Base-by-base conservation (phyloP, 2,329 filamentous ascomycete genomes). In the Epichloe typhina region DNA sequence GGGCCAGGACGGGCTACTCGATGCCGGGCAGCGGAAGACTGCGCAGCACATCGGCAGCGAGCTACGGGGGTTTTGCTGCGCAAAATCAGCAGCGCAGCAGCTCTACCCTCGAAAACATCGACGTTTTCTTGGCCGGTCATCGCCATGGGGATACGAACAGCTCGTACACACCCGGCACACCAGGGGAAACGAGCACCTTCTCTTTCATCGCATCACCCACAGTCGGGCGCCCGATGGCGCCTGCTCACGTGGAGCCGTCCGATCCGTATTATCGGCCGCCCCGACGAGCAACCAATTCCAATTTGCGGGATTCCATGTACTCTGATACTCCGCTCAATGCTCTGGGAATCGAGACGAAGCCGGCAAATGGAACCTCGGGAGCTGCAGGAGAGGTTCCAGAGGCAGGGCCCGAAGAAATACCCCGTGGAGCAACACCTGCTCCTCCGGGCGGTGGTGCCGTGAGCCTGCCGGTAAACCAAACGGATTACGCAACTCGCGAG, bases 261-360 rank as follows among this genome's bases (percentile, higher is more conserved):
- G 88, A 95, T 63, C 88, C 88, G 0, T 97, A 93, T 62, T 97
- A 95, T 63, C 83, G 91, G 46, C 88, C 88, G 17, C 91, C 90
- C 15, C 76, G 90, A 56, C 75, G 81, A 50, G 78, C 84, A 42
- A 78, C 80, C 26, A 86, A 80, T 0, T 66, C 83, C 23, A 86
- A 80, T 0, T 66, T 79, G n/a, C 66, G 59, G 19, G 66, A 68
- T 15, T 63, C 65, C 2, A 54, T 61, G 5, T 61, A 62, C 41
- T 61, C 64, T 2, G 64, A 69, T 42, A 55, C 56, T 17, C 59
- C 61, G n/a, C 56, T 55, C 19, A 60, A 52, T n/a, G 64, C 64
- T 1, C 54, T 63, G 5, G 50, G 57, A 11, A 51, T 60, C 21
- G 69, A 72, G 11, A 54, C 58, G 38, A 67, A 67, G 42, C 67